These are phyloP conservation scores for Ceratocystis albifundus DNA, from an alignment of 2,329 filamentous ascomycete species.

Conservation along the genomic window DNA sequence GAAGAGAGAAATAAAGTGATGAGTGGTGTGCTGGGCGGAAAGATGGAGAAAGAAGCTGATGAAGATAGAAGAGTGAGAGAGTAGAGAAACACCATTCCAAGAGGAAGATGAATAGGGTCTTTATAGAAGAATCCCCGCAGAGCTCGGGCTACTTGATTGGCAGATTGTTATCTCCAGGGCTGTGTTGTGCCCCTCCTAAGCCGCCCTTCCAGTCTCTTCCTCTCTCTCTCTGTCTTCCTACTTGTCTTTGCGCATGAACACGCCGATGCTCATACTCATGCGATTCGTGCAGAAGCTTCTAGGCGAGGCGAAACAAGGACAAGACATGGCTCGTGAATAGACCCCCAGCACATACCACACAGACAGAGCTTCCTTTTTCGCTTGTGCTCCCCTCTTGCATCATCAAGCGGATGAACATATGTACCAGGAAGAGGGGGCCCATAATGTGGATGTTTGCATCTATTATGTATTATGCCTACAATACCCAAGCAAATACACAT, in stretches of 20 bases:
- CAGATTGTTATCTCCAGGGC: not conserved
- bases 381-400: not conserved
- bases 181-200: no score
- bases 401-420: not conserved
- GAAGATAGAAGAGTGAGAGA: conserved; percentile 6
- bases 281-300: conserved; percentile 11
- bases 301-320: conserved; percentile 1
- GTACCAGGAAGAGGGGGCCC: not conserved
- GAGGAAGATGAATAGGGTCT: not conserved
- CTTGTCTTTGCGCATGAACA: conserved; percentile 4
- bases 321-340: conserved; percentile 6
- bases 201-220: no score
- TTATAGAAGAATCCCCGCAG: not conserved
- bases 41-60: not conserved
- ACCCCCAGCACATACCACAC: not conserved
- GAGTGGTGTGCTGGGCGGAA: not conserved
- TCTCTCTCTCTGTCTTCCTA: not conserved
- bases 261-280: conserved; percentile 3
- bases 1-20: not conserved
- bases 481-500: not conserved
- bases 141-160: not conserved
- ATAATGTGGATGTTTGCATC: not conserved
- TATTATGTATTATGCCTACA: not conserved
- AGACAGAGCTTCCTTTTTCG: conserved; percentile 5
- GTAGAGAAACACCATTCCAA: not conserved